Percentiles rank a stretch among this genome's conserved stretches.
Conservation (phyloP, 2,329 filamentous ascomycete species). For the Didymella arachidicola region DNA sequence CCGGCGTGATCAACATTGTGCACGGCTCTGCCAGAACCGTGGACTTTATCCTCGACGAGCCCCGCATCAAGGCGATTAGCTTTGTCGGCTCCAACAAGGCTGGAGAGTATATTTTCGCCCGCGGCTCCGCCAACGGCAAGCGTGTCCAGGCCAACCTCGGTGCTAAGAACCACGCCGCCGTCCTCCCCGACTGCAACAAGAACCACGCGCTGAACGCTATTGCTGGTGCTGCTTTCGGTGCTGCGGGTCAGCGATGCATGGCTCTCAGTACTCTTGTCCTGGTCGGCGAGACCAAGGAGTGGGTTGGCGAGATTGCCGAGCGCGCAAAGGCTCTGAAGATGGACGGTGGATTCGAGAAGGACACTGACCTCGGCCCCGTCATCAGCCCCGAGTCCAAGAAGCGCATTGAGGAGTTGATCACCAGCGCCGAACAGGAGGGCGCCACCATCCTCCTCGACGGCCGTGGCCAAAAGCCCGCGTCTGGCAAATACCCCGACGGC, state of each 20-base stretch:
- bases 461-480: conserved; percentile 74
- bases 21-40: conserved; percentile 83
- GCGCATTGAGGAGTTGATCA: conserved; percentile 78
- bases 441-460: conserved; percentile 85
- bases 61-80: conserved; percentile 83
- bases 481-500: conserved; percentile 78
- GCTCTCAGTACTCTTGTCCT: conserved; percentile 83
- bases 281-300: conserved; percentile 84
- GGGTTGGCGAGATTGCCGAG: conserved; percentile 80
- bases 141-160: conserved; percentile 87
- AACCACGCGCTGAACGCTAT: conserved; percentile 88
- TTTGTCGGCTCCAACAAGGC: conserved; percentile 90
- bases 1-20: conserved; percentile 82
- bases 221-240: conserved; percentile 82
- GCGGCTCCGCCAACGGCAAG: conserved; percentile 84
- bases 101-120: conserved; percentile 83
- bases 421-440: conserved; percentile 79
- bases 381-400: conserved; percentile 81
- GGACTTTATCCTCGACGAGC: conserved; percentile 86
- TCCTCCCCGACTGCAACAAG: conserved; percentile 88
- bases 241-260: conserved; percentile 87
- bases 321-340: conserved; percentile 75
- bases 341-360: conserved; percentile 81
- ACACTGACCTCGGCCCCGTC: conserved; percentile 81
- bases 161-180: conserved; percentile 86